Evolutionary conservation across 257 asterid species (phyloP), one percentile per base, ranked within the genome.

Genomic region (Ajuga chamaepitys): DNA sequence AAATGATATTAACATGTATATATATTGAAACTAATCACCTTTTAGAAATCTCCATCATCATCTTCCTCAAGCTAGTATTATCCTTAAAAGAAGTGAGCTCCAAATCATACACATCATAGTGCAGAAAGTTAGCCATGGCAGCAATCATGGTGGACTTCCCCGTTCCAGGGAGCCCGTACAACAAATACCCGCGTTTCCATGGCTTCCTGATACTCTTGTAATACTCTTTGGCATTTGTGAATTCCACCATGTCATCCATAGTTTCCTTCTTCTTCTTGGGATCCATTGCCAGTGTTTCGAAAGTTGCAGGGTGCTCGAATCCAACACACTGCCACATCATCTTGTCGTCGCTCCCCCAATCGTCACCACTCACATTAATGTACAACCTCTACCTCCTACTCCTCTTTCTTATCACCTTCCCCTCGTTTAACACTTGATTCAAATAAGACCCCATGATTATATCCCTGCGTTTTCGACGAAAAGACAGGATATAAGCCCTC

Each of bases 81-180:
- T 41, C 62, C 45, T 21, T 16, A 9, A 65, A 60, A 0, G 52
- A 41, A 8, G 61, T 55, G 54, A 62, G 24, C 40, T 69, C 61
- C 3, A 64, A 42, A 32, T 68, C 66, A 34, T 56, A 68, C 4
- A 68, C 40, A 28, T 57, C 65, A 12, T 55, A 67, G 0, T 37
- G 37, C 0, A 67, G 48, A 30, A 44, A 67, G 6, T 67, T 67
- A n/a, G 72, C 72, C 30, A 67, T 67, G 34, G 72, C 58, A 17
- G 65, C 65, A 4, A 67, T 56, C 72, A 67, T 53, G 1, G 55
- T 66, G 3, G 71, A 66, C 25, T 66, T 66, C 4, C 71, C 71
- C 0, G 63, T 66, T 11, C 71, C 71, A 0, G 71, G 71, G 0
- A 63, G 71, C 4, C 71, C 71, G 2, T 66, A 66, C 18, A 66